Evolutionary conservation across 768 basidiomycete species (phyloP), one percentile per base, ranked within the genome.

Genomic region (Phanerodontia chrysosporium): DNA sequence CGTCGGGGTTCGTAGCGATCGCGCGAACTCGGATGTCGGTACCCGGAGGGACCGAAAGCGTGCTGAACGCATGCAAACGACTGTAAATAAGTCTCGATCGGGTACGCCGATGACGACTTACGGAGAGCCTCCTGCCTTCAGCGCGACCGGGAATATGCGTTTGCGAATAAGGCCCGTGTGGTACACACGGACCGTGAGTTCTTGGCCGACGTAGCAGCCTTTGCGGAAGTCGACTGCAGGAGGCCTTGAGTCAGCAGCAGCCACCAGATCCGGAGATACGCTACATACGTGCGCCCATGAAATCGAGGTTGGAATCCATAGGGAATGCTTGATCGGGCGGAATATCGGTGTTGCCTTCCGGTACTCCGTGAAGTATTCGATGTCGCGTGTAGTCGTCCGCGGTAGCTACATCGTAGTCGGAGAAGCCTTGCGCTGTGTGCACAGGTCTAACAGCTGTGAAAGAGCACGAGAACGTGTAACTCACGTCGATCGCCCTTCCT

Each of bases 171-270:
- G 80, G 12, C 97, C 97, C 6, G 90, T 98, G 70, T 98, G 94
- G 72, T 96, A 96, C 36, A 96, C 98, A 53, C 97, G 84, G 6
- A 97, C 95, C 0, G 95, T 98, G 42, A 98, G 78, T 67, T 98
- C 97, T 77, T 99, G 97, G 9, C 97, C 97, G 5, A 98, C 88
- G 68, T 98, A 98, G 69, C 97, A 99, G 2, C 97, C 97, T 75
- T 99, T 99, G 58, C 92, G 79, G 72, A 97, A 98, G 73, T 98
- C 94, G 69, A 98, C 95, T 89, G 79, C 45, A 53, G 44, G 55
- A 3, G 28, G 62, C 36, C 63, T 57, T 53, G 42, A 21, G 45
- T 29, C 13, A 66, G 39, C 39, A 42, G 18, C 39, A 48, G 30
- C 54, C n/a, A 48, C 45, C 39, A 18, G 27, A 56, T 18, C 13